These are phyloP conservation scores for Leccinum longicurvipes DNA, from an alignment of 768 basidiomycete genomes.

Conservation along the genomic window DNA sequence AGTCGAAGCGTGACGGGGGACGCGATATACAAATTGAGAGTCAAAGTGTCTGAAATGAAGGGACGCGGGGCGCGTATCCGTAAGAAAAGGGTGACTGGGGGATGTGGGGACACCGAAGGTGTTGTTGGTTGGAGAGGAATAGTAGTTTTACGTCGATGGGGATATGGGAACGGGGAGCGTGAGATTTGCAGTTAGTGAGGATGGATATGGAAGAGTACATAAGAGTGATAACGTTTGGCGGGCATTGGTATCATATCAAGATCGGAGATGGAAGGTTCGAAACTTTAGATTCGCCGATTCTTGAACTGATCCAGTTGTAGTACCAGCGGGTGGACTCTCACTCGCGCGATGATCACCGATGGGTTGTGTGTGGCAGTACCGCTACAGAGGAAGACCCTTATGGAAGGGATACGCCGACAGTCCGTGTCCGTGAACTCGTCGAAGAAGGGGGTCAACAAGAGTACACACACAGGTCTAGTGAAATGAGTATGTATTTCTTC, in stretches of 20 bases:
- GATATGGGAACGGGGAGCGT: slow-evolving; percentile 11
- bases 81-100: slow-evolving; percentile 25
- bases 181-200: slow-evolving; percentile 26
- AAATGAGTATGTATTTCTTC: slow-evolving; percentile 14
- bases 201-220: slow-evolving; percentile 23
- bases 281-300: slow-evolving; percentile 34
- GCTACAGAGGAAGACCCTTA: slow-evolving; percentile 26
- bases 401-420: slow-evolving; percentile 31
- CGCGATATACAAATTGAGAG: slow-evolving; percentile 10
- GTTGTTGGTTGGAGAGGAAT: too few species aligned
- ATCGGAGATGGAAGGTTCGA: slow-evolving; percentile 31
- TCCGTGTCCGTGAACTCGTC: slow-evolving; percentile 17
- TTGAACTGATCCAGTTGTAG: slow-evolving; percentile 14
- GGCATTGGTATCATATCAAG: slow-evolving; percentile 21
- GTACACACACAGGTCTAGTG: slow-evolving; percentile 30
- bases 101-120: slow-evolving; percentile 15
- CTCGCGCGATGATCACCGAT: slow-evolving; percentile 29
- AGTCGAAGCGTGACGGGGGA: slow-evolving; percentile 13
- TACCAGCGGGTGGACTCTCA: neutral
- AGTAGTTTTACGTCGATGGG: slow-evolving; percentile 29
- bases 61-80: neutral
- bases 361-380: slow-evolving; percentile 22
- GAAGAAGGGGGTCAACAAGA: slow-evolving; percentile 27
- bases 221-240: slow-evolving; percentile 32
- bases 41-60: neutral